phyloP scores from a whole-genome alignment of 192 early-diverging fungal species.

The Helicostylum pulchrum region DNA sequence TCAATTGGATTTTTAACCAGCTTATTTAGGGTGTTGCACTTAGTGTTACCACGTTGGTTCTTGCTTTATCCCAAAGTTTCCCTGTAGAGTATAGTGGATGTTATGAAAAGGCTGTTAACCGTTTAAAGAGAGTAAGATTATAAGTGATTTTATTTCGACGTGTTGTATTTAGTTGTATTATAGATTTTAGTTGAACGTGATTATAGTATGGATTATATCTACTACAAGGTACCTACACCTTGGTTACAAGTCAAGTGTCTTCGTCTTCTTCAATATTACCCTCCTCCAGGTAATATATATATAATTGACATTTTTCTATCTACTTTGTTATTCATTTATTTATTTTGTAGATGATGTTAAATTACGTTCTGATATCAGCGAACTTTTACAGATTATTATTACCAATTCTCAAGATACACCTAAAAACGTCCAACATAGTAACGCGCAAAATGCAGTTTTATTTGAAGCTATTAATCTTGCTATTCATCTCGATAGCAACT shows the following conservation, averaged over 20 bases:
- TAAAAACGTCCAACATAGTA: slow-evolving; percentile 96
- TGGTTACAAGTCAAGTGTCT: slow-evolving; percentile 98
- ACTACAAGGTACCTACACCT: slow-evolving; percentile 97
- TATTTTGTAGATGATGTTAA: slow-evolving; percentile 46
- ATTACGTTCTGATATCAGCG: slow-evolving; percentile 61
- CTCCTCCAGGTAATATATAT: slow-evolving; percentile 64
- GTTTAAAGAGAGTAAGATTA: slow-evolving; percentile 69
- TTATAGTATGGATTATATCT: slow-evolving; percentile 82
- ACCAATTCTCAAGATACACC: slow-evolving; percentile 83
- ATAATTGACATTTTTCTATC: not conserved
- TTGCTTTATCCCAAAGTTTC: slow-evolving; percentile 88
- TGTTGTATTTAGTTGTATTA: not conserved
- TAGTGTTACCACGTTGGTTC: slow-evolving; percentile 79
- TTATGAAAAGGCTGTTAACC: slow-evolving; percentile 72
- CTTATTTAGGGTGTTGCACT: slow-evolving; percentile 73
- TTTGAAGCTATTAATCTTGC: slow-evolving; percentile 97
- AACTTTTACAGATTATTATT: slow-evolving; percentile 78
- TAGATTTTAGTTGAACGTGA: slow-evolving; percentile 85
- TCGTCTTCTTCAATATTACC: slow-evolving; percentile 93
- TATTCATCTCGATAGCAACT: slow-evolving; percentile 89
- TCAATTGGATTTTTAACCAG: not conserved
- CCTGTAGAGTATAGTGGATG: slow-evolving; percentile 77
- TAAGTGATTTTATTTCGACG: not conserved
- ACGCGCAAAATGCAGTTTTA: slow-evolving; percentile 95
- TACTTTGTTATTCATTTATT: not conserved